Evolutionary conservation across 1,139 yeast genomes (phyloP).

Genomic region (Pichia norvegensis): DNA sequence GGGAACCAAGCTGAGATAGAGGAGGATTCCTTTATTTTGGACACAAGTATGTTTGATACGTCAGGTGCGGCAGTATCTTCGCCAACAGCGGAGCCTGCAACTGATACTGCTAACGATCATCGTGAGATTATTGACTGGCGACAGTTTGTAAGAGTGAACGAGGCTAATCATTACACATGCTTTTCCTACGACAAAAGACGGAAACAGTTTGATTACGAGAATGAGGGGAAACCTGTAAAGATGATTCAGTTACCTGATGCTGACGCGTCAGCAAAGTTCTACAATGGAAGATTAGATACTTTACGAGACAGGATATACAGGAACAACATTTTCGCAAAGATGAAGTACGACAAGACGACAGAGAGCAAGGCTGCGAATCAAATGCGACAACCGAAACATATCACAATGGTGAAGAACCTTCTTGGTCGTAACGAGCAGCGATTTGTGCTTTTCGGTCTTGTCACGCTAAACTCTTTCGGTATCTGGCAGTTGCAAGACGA

Average conservation of each 20-base stretch:
- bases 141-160: conserved; percentile 61
- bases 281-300: conserved; percentile 48
- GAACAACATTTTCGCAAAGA: conserved; percentile 62
- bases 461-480: conserved; percentile 59
- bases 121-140: conserved; percentile 45
- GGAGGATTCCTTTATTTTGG: conserved; percentile 4
- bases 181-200: conserved; percentile 58
- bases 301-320: conserved; percentile 65
- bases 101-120: conserved; percentile 29
- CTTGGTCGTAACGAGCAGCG: conserved; percentile 75
- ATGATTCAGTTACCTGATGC: conserved; percentile 18
- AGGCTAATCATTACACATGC: conserved; percentile 59
- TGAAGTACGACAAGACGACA: conserved; percentile 36
- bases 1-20: not conserved
- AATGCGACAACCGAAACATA: conserved; percentile 35
- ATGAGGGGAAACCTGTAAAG: not conserved
- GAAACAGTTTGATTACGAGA: conserved; percentile 46
- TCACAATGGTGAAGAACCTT: conserved; percentile 73
- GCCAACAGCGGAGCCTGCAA: conserved; percentile 13
- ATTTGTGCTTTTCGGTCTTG: conserved; percentile 72
- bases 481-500: conserved; percentile 73
- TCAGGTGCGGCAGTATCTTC: conserved; percentile 2
- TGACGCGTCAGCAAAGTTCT: conserved; percentile 30
- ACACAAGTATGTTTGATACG: conserved; percentile 4
- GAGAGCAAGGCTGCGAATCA: conserved; percentile 29